Percentiles rank a stretch among this genome's conserved stretches.
phyloP scores from a whole-genome alignment of 2,329 filamentous ascomycete species.

The Exophiala viscosa region DNA sequence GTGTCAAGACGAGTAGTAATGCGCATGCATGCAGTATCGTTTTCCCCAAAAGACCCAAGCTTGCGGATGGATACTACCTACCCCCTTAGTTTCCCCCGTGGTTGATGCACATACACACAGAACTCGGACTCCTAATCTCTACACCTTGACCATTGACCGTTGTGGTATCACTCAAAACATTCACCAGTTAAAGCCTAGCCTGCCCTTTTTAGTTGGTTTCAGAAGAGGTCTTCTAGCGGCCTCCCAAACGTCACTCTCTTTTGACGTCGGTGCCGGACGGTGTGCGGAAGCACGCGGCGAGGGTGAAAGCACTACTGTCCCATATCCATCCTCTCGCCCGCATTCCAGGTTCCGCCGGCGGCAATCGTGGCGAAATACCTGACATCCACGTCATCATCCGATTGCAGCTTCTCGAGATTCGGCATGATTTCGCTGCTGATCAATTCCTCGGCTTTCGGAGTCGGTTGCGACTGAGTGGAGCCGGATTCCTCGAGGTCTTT shows the following conservation, averaged over 20 bases:
- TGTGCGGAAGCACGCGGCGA: neutral
- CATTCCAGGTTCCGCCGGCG: conserved; percentile 52
- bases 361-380: conserved; percentile 95
- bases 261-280: neutral
- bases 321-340: conserved; percentile 45
- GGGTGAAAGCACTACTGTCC: conserved; percentile 19
- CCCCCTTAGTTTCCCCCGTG: too few relatives aligned
- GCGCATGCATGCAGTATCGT: too few relatives aligned
- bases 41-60: too few relatives aligned
- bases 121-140: too few relatives aligned
- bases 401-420: conserved; percentile 89
- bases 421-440: conserved; percentile 84
- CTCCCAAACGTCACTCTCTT: neutral
- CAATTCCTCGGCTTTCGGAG: conserved; percentile 69
- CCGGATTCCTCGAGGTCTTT: conserved; percentile 79
- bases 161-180: too few relatives aligned
- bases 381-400: conserved; percentile 96
- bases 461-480: conserved; percentile 53
- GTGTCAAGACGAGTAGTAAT: too few relatives aligned
- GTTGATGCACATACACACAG: too few relatives aligned
- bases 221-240: neutral
- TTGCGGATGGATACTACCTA: too few relatives aligned
- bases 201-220: too few relatives aligned
- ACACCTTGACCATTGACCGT: too few relatives aligned
- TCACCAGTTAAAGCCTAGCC: too few relatives aligned